Percentiles rank a stretch among this genome's conserved stretches.
These are phyloP conservation scores for Hypoxylon cercidicola DNA, from an alignment of 495 filamentous ascomycete species.

Conservation along the genomic window DNA sequence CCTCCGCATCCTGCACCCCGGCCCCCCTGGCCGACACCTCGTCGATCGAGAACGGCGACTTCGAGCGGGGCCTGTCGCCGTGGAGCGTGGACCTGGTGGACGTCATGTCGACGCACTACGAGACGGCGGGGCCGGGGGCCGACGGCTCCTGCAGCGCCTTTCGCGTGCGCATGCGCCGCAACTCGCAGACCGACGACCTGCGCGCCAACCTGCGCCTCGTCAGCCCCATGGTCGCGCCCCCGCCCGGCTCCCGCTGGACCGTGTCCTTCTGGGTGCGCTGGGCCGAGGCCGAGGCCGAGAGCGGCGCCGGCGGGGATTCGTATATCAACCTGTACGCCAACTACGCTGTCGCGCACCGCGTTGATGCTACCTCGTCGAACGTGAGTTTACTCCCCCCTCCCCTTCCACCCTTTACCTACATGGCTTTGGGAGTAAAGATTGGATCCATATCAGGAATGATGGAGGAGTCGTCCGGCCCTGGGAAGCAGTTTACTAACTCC, in stretches of 20 bases:
- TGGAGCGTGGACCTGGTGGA: constrained; percentile 47
- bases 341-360: constrained; percentile 26
- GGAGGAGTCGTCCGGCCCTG: too few relatives aligned
- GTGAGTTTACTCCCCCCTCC: too few relatives aligned
- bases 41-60: constrained; percentile 43
- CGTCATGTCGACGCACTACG: constrained; percentile 42
- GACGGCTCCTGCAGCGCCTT: constrained; percentile 40
- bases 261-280: constrained; percentile 41
- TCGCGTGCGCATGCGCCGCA: constrained; percentile 35
- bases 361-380: constrained; percentile 11
- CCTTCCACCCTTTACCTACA: too few relatives aligned
- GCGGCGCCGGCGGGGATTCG: constrained; percentile 18
- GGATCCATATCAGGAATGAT: too few relatives aligned
- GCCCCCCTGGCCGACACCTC: constrained; percentile 5
- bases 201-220: constrained; percentile 40
- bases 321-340: constrained; percentile 36
- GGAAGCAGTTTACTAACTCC: too few relatives aligned
- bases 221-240: constrained; percentile 34
- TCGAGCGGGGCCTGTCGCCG: constrained; percentile 42
- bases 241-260: constrained; percentile 21
- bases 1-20: constrained; percentile 4
- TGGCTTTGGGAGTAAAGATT: too few relatives aligned
- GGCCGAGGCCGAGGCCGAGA: neutral
- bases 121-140: constrained; percentile 21
- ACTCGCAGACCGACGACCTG: constrained; percentile 39